Conservation (phyloP, 352 stramenopile species). For the Globisporangium viniferum region DNA sequence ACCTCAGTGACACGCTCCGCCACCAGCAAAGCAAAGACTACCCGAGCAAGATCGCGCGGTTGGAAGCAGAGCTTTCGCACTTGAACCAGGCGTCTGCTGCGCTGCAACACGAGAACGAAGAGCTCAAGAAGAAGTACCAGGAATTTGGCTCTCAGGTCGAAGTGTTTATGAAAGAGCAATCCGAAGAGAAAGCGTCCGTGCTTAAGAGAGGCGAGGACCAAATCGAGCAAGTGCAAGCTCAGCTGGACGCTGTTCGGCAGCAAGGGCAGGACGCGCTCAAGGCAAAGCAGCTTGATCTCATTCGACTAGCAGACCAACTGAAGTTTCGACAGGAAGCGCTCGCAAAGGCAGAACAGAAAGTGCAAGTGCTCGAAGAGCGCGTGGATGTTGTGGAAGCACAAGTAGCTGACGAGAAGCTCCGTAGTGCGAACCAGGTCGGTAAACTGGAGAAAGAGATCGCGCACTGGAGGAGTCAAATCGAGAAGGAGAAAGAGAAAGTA, state of each 20-base stretch:
- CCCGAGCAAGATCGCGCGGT: conserved; percentile 39
- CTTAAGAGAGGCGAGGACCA: conserved; percentile 33
- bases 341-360: conserved; percentile 49
- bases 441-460: conserved; percentile 57
- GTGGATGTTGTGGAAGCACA: conserved; percentile 26
- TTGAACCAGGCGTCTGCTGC: conserved; percentile 27
- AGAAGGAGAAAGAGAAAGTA: conserved; percentile 52
- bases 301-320: conserved; percentile 46
- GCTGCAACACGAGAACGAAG: conserved; percentile 50
- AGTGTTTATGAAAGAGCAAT: conserved; percentile 70
- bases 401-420: conserved; percentile 45
- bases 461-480: conserved; percentile 36
- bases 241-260: conserved; percentile 32
- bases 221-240: conserved; percentile 28
- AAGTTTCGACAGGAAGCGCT: conserved; percentile 59
- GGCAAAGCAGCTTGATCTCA: conserved; percentile 50
- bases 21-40: conserved; percentile 47
- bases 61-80: conserved; percentile 49
- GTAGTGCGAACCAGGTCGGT: conserved; percentile 28
- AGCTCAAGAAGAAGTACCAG: conserved; percentile 62
- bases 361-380: conserved; percentile 35
- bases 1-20: conserved; percentile 38
- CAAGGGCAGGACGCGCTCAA: conserved; percentile 46
- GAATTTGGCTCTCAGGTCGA: conserved; percentile 76
- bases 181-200: conserved; percentile 38